Evolutionary conservation across 495 filamentous ascomycete genomes (phyloP).

Genomic region (Thermochaetoides thermophila): DNA sequence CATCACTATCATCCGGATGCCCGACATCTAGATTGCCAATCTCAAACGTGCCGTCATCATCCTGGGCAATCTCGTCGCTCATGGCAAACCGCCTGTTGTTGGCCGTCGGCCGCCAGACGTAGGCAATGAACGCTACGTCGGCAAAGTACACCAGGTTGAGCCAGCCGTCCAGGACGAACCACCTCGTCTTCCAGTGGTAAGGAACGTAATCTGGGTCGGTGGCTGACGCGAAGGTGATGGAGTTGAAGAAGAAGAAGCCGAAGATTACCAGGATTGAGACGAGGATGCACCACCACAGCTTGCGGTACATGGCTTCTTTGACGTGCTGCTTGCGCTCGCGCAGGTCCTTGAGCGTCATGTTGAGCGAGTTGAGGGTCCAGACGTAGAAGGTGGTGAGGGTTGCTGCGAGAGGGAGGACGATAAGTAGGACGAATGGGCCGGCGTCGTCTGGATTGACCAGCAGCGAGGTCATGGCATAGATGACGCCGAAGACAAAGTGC

Average conservation of each 20-base stretch:
- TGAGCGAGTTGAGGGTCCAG: slow-evolving; percentile 94
- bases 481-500: slow-evolving; percentile 89
- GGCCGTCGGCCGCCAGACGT: slow-evolving; percentile 89
- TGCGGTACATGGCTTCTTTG: slow-evolving; percentile 93
- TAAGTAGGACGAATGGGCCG: slow-evolving; percentile 80
- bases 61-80: slow-evolving; percentile 97
- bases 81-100: slow-evolving; percentile 98
- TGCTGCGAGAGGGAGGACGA: slow-evolving; percentile 82
- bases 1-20: slow-evolving; percentile 55
- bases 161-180: slow-evolving; percentile 98
- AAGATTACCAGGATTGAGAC: slow-evolving; percentile 88
- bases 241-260: slow-evolving; percentile 90
- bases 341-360: slow-evolving; percentile 88
- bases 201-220: slow-evolving; percentile 79
- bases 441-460: slow-evolving; percentile 71
- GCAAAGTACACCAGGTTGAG: slow-evolving; percentile 90
- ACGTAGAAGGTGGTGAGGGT: slow-evolving; percentile 96
- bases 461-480: slow-evolving; percentile 82
- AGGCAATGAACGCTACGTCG: slow-evolving; percentile 85
- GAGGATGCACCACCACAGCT: slow-evolving; percentile 96
- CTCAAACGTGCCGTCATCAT: slow-evolving; percentile 92
- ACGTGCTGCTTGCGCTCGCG: slow-evolving; percentile 83
- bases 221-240: slow-evolving; percentile 76
- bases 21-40: slow-evolving; percentile 69
- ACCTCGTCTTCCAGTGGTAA: slow-evolving; percentile 87